Base-by-base conservation (phyloP, 2,329 filamentous ascomycete species). In the Hypomyces perniciosus region DNA sequence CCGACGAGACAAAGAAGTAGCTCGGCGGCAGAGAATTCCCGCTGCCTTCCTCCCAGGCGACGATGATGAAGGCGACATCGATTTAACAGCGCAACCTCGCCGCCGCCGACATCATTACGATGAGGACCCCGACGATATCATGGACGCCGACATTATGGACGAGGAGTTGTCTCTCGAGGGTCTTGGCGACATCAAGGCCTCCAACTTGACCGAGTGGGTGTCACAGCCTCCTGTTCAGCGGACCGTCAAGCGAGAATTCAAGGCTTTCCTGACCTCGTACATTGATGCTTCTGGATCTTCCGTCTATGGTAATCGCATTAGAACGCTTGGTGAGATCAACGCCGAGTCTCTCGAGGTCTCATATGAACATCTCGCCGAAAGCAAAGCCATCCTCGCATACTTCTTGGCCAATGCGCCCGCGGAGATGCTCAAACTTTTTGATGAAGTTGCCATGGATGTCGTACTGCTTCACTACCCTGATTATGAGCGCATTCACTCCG, bases 211-310 rank as follows among this genome's bases (percentile, higher is more conserved):
- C 0, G 93, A 99, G 58, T 99, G 95, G 95, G 87, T 99, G 39
- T 85, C 89, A 10, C 86, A 91, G 60, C 88, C 89, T 3, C 83
- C 90, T 10, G 93, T 99, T 9, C 89, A 96, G 70, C 83, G 89
- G 59, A 95, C 91, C 1, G 93, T 99, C 69, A 91, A 90, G 65
- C 83, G 92, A 62, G 93, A 99, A 70, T 99, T 99, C 81, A 96
- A 95, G 69, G 86, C 88, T 3, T 99, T 99, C 74, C 75, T 99
- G 62, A 97, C 93, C 8, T 92, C 96, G 61, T 97, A 95, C 68
- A 96, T 85, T 5, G 93, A 99, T 63, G 84, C 90, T 48, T 84
- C 86, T 57, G 91, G 90, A 49, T 85, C 83, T 4, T 99, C 93
- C 0, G 90, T 99, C 46, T 99, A 99, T 67, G 93, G 93, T 48